Evolutionary conservation across 331 rosid species (phyloP), one percentile per base, ranked within the genome.

Genomic region (Dryas integrifolia): DNA sequence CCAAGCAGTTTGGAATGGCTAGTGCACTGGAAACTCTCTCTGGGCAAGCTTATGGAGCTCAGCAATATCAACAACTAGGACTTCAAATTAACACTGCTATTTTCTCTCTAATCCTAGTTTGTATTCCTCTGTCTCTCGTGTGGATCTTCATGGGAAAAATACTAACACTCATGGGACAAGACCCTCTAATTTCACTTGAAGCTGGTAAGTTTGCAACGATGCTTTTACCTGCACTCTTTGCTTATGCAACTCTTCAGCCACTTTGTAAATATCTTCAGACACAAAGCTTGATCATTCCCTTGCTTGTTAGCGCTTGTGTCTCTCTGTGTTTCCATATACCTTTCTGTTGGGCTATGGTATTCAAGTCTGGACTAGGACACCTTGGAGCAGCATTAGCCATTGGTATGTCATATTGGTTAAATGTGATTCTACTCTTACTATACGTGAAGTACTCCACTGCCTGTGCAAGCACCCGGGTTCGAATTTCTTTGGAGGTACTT

Each of bases 21-120:
- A 68, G 92, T 79, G 92, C 89, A 44, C 75, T 89, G 47, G 92
- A 90, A 82, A 90, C 96, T 0, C 82, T 85, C 0, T 87, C 85
- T 62, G 96, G 92, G 44, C 92, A 89, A 53, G 92, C 96, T 39
- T 87, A 65, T 71, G 96, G 92, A 84, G 96, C 92, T 35, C 14
- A 79, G 58, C 92, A 90, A 67, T 87, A 85, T 73, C 67, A 72
- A 7, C 82, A 70, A 70, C 67, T 90, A 18, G 92, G 90, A 73
- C 50, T 77, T 39, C 92, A 80, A 45, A 85, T 78, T 7, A 67
- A 79, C 79, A 90, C 85, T 58, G 86, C 92, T 1, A 81, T 86
- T 18, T 79, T 90, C 51, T 84, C 88, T 75, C 76, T 86, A 39
- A 18, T 55, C 24, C 40, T 90, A 16, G 81, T 87, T 7, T 87